phyloP scores from a whole-genome alignment of 2,329 filamentous ascomycete species.

The Xylariaceae sp. region DNA sequence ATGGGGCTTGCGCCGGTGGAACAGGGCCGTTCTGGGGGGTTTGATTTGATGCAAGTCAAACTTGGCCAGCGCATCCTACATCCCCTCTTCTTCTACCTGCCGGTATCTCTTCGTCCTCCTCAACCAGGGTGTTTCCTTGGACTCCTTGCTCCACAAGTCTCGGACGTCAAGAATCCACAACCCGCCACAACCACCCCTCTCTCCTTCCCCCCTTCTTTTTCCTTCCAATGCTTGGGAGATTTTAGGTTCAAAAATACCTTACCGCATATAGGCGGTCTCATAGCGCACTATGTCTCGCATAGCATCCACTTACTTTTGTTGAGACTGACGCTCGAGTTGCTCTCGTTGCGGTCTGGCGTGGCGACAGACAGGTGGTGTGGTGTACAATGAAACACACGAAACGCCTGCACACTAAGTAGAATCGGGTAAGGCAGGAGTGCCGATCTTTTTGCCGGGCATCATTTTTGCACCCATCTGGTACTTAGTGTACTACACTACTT shows the following conservation, averaged over 20 bases:
- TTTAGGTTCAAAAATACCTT: no score
- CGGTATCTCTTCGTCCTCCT: neutral
- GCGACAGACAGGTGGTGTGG: constrained; percentile 3
- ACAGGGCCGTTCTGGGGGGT: constrained; percentile 24
- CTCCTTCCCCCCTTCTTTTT: neutral
- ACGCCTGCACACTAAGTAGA: constrained; percentile 5
- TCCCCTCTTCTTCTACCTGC: constrained; percentile 14
- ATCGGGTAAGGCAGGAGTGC: constrained; percentile 22
- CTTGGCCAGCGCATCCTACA: constrained; percentile 32
- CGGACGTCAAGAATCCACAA: constrained; percentile 11
- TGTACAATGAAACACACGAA: constrained; percentile 31
- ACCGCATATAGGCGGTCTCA: no score
- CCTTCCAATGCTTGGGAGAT: neutral
- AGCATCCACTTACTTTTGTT: constrained; percentile 1
- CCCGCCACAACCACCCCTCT: constrained; percentile 19
- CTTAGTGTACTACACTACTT: neutral
- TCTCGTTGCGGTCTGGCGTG: constrained; percentile 16
- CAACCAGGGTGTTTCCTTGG: constrained; percentile 17
- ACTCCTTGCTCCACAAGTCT: constrained; percentile 13
- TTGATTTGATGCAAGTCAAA: constrained; percentile 31
- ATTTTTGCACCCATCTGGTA: no score
- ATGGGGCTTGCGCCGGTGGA: constrained; percentile 27
- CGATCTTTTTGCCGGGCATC: constrained; percentile 18
- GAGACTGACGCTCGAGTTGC: constrained; percentile 7
- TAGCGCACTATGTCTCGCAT: no score